Conservation (phyloP, 495 filamentous ascomycete species). For the Xanthoparmelia taractica region DNA sequence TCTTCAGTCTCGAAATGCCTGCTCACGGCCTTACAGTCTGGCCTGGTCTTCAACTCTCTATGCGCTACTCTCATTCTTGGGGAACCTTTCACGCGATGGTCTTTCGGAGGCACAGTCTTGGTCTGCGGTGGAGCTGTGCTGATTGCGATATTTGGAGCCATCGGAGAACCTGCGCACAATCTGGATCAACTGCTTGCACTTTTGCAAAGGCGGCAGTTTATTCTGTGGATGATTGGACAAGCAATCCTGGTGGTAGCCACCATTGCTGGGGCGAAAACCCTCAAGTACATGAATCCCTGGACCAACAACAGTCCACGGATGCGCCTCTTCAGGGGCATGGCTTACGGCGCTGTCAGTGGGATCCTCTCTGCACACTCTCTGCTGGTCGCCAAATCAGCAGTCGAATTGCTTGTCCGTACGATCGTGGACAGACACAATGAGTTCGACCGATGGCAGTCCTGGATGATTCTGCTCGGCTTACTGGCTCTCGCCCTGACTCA, state of each 20-base stretch:
- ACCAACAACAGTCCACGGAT: slow-evolving; percentile 52
- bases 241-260: slow-evolving; percentile 62
- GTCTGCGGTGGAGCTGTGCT: slow-evolving; percentile 79
- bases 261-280: slow-evolving; percentile 49
- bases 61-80: slow-evolving; percentile 89
- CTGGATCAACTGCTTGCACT: slow-evolving; percentile 73
- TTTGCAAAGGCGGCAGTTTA: slow-evolving; percentile 64
- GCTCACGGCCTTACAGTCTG: slow-evolving; percentile 46
- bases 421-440: slow-evolving; percentile 82
- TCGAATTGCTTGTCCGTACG: slow-evolving; percentile 92
- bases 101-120: slow-evolving; percentile 77
- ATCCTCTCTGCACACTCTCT: slow-evolving; percentile 90
- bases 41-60: slow-evolving; percentile 96
- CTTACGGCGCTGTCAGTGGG: slow-evolving; percentile 82
- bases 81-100: slow-evolving; percentile 90
- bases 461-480: slow-evolving; percentile 82
- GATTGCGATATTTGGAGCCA: slow-evolving; percentile 89
- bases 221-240: slow-evolving; percentile 86
- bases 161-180: slow-evolving; percentile 89
- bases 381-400: slow-evolving; percentile 90
- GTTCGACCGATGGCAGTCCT: slow-evolving; percentile 95
- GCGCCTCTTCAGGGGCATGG: slow-evolving; percentile 78
- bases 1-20: slow-evolving; percentile 23
- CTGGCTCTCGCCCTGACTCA: slow-evolving; percentile 79
- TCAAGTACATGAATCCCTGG: slow-evolving; percentile 48